Evolutionary conservation across 2,329 filamentous ascomycete species (phyloP).

Genomic region (Aspergillus caelatus): DNA sequence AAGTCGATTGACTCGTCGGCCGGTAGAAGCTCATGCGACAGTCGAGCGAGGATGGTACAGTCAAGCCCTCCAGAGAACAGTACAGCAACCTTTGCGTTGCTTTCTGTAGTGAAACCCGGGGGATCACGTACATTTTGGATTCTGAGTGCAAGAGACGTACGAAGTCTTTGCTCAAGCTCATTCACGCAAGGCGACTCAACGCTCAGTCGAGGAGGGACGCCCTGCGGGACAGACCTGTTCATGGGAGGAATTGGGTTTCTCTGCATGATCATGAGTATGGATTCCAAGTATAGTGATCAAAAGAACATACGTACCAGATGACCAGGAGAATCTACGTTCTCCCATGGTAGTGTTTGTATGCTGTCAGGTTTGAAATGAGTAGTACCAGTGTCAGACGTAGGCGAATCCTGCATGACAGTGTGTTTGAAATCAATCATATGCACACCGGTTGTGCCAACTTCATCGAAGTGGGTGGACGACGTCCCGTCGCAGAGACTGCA

Average conservation of each 20-base stretch:
- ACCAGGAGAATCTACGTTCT: conserved; percentile 19
- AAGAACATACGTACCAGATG: conserved; percentile 28
- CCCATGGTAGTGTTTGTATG: conserved; percentile 34
- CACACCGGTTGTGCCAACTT: conserved; percentile 83
- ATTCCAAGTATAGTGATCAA: background rate
- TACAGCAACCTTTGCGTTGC: conserved; percentile 63
- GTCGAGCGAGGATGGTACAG: conserved; percentile 81
- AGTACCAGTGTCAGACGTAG: conserved; percentile 6
- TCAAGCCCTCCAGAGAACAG: conserved; percentile 95
- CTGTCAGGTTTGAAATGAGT: conserved; percentile 19
- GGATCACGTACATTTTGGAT: conserved; percentile 67
- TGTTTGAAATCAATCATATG: conserved; percentile 65
- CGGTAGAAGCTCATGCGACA: conserved; percentile 77
- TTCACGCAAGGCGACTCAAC: conserved; percentile 55
- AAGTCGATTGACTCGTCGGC: conserved; percentile 73
- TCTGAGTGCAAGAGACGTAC: conserved; percentile 65
- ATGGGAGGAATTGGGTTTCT: conserved; percentile 48
- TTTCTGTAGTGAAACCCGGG: conserved; percentile 36
- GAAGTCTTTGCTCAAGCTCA: conserved; percentile 58
- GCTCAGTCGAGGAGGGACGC: conserved; percentile 30
- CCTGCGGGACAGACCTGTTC: conserved; percentile 42
- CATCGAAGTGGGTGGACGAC: conserved; percentile 62
- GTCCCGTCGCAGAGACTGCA: conserved; percentile 69
- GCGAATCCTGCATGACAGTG: conserved; percentile 10
- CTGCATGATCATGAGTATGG: conserved; percentile 27